Evolutionary conservation across 129 eudicot genomes (phyloP).

Genomic region (Sambucus nigra): DNA sequence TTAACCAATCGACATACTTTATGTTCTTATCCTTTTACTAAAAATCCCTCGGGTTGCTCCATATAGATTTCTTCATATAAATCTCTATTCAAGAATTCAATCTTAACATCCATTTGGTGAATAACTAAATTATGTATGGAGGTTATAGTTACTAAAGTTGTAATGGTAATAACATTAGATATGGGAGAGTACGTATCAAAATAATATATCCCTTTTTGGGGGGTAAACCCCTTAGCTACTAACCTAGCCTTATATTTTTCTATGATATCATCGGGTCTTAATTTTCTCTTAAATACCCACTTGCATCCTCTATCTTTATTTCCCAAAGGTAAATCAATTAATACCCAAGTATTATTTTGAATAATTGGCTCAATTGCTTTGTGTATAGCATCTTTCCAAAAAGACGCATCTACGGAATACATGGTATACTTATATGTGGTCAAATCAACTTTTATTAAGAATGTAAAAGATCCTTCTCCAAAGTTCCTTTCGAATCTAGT

Average conservation of each 20-base stretch:
- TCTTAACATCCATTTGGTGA: slow-evolving; percentile 4
- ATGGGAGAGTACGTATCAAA: not conserved
- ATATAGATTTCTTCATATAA: not conserved
- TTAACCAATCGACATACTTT: not conserved
- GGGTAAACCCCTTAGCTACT: not conserved
- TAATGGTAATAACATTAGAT: not conserved
- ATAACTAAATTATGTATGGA: not conserved
- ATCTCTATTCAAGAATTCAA: not conserved
- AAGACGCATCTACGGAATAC: too few species aligned
- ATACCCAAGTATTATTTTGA: slow-evolving; percentile 10
- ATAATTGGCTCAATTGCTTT: not conserved
- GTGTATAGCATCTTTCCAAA: too few species aligned
- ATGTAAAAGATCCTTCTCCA: too few species aligned
- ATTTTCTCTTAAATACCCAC: not conserved
- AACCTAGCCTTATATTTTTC: not conserved
- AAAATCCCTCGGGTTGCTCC: slow-evolving; percentile 14
- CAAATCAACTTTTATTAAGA: too few species aligned
- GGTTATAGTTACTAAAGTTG: not conserved
- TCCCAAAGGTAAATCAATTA: not conserved
- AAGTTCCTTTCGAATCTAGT: too few species aligned
- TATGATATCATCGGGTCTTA: not conserved
- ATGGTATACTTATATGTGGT: too few species aligned
- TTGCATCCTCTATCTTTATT: not conserved
- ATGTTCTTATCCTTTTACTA: not conserved
- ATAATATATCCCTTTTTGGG: not conserved